A percentile compares a stretch with the other conserved stretches of the same genome.
Evolutionary conservation across 2,329 filamentous ascomycete genomes (phyloP).

Genomic region (Truncatella angustata): DNA sequence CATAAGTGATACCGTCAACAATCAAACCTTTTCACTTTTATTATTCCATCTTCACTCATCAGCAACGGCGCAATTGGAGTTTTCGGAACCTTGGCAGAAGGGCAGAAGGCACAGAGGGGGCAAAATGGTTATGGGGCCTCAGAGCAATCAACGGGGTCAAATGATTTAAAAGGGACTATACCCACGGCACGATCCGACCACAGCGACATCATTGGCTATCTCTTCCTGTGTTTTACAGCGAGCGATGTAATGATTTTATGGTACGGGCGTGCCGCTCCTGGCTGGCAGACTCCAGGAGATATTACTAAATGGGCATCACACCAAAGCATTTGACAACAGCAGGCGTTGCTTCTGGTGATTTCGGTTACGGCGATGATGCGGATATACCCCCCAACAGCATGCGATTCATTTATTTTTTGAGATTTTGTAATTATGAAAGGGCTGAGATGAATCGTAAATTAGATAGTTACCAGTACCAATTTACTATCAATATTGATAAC

Average conservation of each 20-base stretch:
- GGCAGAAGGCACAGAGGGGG: conserved; percentile 7
- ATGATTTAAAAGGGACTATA: conserved; percentile 15
- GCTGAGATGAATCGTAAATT: no score
- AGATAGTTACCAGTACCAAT: no score
- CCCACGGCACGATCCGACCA: conserved; percentile 11
- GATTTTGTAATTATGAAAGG: not conserved
- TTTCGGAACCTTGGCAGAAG: not conserved
- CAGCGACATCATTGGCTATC: conserved; percentile 1
- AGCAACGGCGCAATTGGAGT: not conserved
- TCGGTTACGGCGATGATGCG: conserved; percentile 21
- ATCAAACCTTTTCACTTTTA: not conserved
- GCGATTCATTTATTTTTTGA: not conserved
- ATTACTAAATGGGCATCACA: conserved; percentile 12
- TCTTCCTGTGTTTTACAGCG: not conserved
- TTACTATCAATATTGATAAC: no score
- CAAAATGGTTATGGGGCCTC: conserved; percentile 26
- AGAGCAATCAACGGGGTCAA: conserved; percentile 28
- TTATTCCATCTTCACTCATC: not conserved
- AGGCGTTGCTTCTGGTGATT: conserved; percentile 47
- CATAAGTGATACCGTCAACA: conserved; percentile 23
- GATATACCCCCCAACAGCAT: conserved; percentile 26
- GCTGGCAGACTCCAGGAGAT: conserved; percentile 27
- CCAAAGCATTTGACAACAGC: conserved; percentile 12
- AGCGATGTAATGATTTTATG: conserved; percentile 6
- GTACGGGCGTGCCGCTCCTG: conserved; percentile 12